phyloP scores from a whole-genome alignment of 257 asterid genomes.

The Scutellaria barbata region DNA sequence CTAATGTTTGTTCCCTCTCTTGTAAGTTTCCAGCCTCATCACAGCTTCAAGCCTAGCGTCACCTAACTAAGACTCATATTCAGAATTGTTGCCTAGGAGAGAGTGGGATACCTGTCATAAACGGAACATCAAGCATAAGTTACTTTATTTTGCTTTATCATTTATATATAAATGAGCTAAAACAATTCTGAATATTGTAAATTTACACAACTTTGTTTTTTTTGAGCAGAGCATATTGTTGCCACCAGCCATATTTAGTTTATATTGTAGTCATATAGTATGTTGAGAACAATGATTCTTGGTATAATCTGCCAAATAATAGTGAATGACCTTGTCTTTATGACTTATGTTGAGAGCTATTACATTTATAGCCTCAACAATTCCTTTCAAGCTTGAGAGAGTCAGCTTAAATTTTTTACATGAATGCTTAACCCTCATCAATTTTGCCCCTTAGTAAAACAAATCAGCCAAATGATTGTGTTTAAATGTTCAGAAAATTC shows the following conservation, averaged over 20 bases:
- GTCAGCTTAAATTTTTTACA: too few species aligned
- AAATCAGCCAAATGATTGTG: too few species aligned
- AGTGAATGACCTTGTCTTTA: too few species aligned
- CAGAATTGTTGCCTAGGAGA: not conserved
- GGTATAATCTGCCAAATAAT: too few species aligned
- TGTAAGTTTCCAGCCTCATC: not conserved
- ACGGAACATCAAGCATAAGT: not conserved
- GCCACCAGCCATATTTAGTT: not conserved
- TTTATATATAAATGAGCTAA: not conserved
- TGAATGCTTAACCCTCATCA: too few species aligned
- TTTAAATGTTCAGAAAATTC: too few species aligned
- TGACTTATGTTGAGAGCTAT: too few species aligned
- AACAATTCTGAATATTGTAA: not conserved
- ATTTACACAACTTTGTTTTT: not conserved
- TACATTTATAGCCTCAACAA: too few species aligned
- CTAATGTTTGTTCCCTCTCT: not conserved
- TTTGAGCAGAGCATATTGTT: conserved; percentile 8
- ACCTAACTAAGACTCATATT: conserved; percentile 9
- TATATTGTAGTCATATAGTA: not conserved
- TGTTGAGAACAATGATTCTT: too few species aligned
- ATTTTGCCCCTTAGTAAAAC: too few species aligned
- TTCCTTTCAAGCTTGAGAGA: too few species aligned
- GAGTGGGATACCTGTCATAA: not conserved
- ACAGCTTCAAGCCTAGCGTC: not conserved
- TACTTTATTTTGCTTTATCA: not conserved